Evolutionary conservation across 2,329 filamentous ascomycete species (phyloP).

Genomic region (Penicillium sp.): DNA sequence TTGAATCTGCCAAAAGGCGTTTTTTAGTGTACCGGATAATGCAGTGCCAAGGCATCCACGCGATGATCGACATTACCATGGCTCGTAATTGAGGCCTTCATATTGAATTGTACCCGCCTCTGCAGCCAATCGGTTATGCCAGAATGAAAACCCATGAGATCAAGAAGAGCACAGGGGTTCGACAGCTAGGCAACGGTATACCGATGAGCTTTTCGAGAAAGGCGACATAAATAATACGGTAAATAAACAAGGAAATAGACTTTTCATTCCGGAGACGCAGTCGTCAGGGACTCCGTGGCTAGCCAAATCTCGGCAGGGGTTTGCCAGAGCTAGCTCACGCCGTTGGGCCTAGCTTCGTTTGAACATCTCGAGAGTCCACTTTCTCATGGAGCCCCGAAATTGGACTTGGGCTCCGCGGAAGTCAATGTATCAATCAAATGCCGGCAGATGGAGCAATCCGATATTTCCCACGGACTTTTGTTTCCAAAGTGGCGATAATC

Average conservation of each 20-base stretch:
- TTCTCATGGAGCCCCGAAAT: neutral
- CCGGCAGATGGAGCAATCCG: neutral
- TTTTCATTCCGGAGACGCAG: neutral
- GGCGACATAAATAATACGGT: neutral
- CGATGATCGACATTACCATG: neutral
- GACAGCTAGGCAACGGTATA: too few relatives aligned
- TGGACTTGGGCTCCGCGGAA: neutral
- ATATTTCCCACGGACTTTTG: neutral
- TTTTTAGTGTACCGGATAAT: neutral
- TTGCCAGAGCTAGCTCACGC: neutral
- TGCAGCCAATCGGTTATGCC: too few relatives aligned
- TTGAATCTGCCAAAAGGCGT: neutral
- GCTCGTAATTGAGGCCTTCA: neutral
- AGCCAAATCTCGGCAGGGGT: neutral
- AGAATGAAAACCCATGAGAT: too few relatives aligned
- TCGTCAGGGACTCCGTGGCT: neutral
- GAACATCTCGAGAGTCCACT: neutral
- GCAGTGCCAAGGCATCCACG: neutral
- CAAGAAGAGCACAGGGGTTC: too few relatives aligned
- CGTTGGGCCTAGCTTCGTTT: conserved; percentile 4
- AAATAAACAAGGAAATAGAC: neutral
- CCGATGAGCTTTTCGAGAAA: neutral
- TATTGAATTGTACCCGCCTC: too few relatives aligned
- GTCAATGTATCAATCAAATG: neutral
- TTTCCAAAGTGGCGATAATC: neutral